Evolutionary conservation across 305 asterid species (phyloP).

Genomic region (Fraxinus platypoda): DNA sequence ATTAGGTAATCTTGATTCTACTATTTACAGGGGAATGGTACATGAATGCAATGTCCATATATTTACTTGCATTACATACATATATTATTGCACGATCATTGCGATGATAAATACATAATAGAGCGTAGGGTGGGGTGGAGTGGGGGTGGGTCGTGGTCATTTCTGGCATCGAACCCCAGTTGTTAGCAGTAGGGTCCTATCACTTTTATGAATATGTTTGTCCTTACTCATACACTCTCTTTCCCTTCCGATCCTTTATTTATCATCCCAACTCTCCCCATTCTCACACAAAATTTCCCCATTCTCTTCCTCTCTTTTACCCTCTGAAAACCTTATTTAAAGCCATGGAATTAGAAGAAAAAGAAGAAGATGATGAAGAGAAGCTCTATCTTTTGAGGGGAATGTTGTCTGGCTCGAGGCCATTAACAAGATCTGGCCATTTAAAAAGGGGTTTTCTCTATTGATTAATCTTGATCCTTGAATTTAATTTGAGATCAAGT

Average conservation of each 20-base stretch:
- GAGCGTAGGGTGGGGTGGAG: neutral
- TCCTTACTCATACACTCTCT: neutral
- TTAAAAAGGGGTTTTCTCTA: neutral
- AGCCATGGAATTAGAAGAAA: neutral
- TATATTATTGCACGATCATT: neutral
- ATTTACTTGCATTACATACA: neutral
- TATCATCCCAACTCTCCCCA: neutral
- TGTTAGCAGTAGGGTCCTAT: neutral
- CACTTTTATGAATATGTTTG: neutral
- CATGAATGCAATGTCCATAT: neutral
- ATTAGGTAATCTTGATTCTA: neutral
- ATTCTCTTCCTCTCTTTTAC: neutral
- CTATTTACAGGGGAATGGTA: neutral
- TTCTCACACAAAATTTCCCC: neutral
- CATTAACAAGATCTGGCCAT: neutral
- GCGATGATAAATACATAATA: neutral
- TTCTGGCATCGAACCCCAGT: neutral
- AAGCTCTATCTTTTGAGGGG: constrained; percentile 12
- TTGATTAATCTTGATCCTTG: neutral
- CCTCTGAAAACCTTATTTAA: neutral
- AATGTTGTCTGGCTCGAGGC: constrained; percentile 16
- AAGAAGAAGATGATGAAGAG: neutral
- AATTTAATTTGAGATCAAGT: neutral
- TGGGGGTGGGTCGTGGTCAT: neutral
- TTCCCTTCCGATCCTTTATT: neutral